Base-by-base conservation (phyloP, 345 rosid genomes). In the Heritiera fomes region DNA sequence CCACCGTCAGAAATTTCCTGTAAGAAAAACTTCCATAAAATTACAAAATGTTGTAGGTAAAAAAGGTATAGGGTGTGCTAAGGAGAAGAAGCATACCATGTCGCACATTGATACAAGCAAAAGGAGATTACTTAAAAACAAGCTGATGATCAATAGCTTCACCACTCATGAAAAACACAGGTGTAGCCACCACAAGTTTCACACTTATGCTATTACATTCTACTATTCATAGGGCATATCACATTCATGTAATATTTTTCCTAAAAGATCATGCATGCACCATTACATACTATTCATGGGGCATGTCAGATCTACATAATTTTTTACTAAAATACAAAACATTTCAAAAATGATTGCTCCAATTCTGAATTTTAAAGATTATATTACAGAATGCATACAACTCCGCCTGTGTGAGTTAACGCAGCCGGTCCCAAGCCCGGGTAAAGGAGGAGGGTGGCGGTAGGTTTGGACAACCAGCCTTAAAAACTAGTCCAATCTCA, bases 341-440 rank as follows among this genome's bases (percentile, higher is more conserved):
- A 56, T 17, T 43, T 11, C 30, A 23, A 59, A 41, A 17, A 18
- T 45, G 49, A 32, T 58, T n/a, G 38, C 41, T 20, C 15, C 55
- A 78, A 60, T 60, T 58, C 46, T 34, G 61, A 52, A 56, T 43
- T 59, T 52, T 49, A 40, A 34, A 59, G 49, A 34, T 77, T 67
- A 38, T 61, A 75, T 28, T 67, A 46, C 41, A 34, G 9, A 68
- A 73, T 73, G 66, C 87, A 23, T 23, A 23, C 28, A n/a, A n/a
- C n/a, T n/a, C n/a, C n/a, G n/a, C n/a, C n/a, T n/a, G n/a, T n/a
- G n/a, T n/a, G n/a, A n/a, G n/a, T n/a, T n/a, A n/a, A n/a, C n/a
- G n/a, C n/a, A n/a, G n/a, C n/a, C n/a, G n/a, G n/a, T n/a, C n/a
- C n/a, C n/a, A n/a, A n/a, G n/a, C n/a, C n/a, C n/a, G n/a, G n/a